phyloP scores from a whole-genome alignment of 2,329 filamentous ascomycete species.

The Xylaria sp. region DNA sequence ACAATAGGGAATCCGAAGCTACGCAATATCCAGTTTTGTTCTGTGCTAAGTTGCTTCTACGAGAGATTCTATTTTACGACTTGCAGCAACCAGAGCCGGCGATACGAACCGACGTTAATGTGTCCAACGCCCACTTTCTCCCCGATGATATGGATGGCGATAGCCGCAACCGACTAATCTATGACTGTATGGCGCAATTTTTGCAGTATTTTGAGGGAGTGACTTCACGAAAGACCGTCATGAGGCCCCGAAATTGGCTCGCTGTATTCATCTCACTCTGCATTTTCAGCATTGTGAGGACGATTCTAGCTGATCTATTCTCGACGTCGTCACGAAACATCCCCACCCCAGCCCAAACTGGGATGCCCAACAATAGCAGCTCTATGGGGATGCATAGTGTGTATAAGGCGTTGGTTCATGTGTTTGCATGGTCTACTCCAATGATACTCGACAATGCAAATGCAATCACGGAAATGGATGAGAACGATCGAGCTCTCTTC shows the following conservation, averaged over 20 bases:
- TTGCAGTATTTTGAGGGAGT: constrained; percentile 48
- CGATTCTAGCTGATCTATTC: constrained; percentile 45
- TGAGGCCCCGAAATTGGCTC: constrained; percentile 43
- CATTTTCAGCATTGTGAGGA: constrained; percentile 53
- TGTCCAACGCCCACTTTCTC: constrained; percentile 30
- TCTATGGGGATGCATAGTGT: constrained; percentile 42
- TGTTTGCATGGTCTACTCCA: constrained; percentile 42
- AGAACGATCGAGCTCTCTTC: constrained; percentile 42
- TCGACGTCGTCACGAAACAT: constrained; percentile 30
- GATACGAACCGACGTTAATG: constrained; percentile 36
- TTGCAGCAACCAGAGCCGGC: constrained; percentile 45
- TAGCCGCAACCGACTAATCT: constrained; percentile 44
- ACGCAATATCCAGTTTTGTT: constrained; percentile 46
- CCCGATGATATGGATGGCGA: constrained; percentile 44
- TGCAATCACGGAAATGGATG: constrained; percentile 37
- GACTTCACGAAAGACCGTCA: constrained; percentile 36
- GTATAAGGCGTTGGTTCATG: constrained; percentile 47
- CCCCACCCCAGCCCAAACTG: constrained; percentile 24
- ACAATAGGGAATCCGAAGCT: constrained; percentile 44
- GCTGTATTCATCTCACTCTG: constrained; percentile 51
- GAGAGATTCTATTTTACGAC: constrained; percentile 51
- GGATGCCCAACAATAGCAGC: constrained; percentile 24
- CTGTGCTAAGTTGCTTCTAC: constrained; percentile 49
- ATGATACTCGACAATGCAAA: constrained; percentile 43
- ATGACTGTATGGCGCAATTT: constrained; percentile 47